These are phyloP conservation scores for Cicer yamashitae DNA, from an alignment of 306 rosid species.

Conservation along the genomic window DNA sequence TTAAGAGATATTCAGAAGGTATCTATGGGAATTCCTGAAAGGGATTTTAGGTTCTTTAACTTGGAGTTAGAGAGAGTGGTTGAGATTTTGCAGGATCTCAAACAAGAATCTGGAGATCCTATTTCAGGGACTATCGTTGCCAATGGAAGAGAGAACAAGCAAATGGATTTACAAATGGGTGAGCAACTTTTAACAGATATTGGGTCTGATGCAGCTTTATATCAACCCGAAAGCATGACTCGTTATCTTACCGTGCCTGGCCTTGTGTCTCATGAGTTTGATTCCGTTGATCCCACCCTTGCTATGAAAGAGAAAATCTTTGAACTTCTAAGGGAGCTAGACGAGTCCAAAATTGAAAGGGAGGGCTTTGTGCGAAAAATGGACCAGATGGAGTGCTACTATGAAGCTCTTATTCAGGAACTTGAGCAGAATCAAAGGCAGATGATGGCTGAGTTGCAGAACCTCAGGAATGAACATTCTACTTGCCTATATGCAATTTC, in stretches of 20 bases:
- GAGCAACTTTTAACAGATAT: constrained; percentile 65
- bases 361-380: constrained; percentile 84
- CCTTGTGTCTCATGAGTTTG: constrained; percentile 65
- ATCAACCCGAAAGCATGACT: constrained; percentile 67
- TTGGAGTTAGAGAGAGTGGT: constrained; percentile 72
- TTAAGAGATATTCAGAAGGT: constrained; percentile 72
- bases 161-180: constrained; percentile 54
- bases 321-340: constrained; percentile 85
- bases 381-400: constrained; percentile 99
- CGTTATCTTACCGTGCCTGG: constrained; percentile 63
- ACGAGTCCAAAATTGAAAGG: constrained; percentile 81
- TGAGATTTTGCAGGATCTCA: constrained; percentile 67
- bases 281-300: constrained; percentile 69
- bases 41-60: constrained; percentile 64
- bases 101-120: constrained; percentile 66
- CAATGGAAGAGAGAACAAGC: constrained; percentile 54
- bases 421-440: constrained; percentile 96
- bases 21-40: constrained; percentile 70
- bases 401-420: constrained; percentile 97
- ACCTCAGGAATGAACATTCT: constrained; percentile 87
- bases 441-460: constrained; percentile 96
- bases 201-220: constrained; percentile 68
- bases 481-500: constrained; percentile 85
- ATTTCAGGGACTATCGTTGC: constrained; percentile 51
- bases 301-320: constrained; percentile 71